Percentiles rank a stretch among this genome's conserved stretches.
These are phyloP conservation scores for Penicillium sp. DNA, from an alignment of 2,329 filamentous ascomycete species.

Conservation along the genomic window DNA sequence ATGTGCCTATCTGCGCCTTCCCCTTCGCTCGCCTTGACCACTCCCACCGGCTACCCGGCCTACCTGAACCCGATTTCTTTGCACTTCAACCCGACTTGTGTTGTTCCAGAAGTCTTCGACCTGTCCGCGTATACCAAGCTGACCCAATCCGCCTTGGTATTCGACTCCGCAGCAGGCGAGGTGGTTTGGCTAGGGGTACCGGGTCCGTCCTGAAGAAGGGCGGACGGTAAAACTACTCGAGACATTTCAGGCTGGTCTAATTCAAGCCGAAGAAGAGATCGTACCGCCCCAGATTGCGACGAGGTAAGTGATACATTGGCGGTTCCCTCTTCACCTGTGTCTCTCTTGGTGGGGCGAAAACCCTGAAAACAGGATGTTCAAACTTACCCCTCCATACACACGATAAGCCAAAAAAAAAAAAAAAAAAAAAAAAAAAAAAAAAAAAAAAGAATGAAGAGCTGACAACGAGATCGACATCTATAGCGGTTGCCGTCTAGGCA, in stretches of 20 bases:
- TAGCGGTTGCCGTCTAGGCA: conserved; percentile 13
- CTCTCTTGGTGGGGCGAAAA: conserved; percentile 18
- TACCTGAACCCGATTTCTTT: conserved; percentile 17
- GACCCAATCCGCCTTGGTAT: conserved; percentile 19
- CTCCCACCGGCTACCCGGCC: conserved; percentile 30
- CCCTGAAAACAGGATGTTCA: conserved; percentile 10
- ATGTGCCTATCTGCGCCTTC: conserved; percentile 37
- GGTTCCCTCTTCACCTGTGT: conserved; percentile 9
- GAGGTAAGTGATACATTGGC: no score
- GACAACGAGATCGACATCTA: conserved; percentile 5
- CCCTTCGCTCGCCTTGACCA: conserved; percentile 26
- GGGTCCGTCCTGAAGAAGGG: conserved; percentile 53
- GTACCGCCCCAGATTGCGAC: no score
- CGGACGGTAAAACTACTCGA: conserved; percentile 48
- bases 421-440: neutral
- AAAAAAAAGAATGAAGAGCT: conserved; percentile 12
- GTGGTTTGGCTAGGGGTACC: conserved; percentile 48
- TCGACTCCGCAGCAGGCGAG: conserved; percentile 28
- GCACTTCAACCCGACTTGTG: conserved; percentile 14
- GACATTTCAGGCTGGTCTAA: conserved; percentile 17
- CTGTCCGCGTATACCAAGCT: conserved; percentile 15
- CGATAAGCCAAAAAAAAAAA: neutral
- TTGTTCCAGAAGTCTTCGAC: conserved; percentile 16
- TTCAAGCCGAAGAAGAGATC: conserved; percentile 11
- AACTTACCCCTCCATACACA: conserved; percentile 20